A percentile compares a stretch with the other conserved stretches of the same genome.
Evolutionary conservation across 2,329 filamentous ascomycete species (phyloP).

Genomic region (Beauveria brongniartii): DNA sequence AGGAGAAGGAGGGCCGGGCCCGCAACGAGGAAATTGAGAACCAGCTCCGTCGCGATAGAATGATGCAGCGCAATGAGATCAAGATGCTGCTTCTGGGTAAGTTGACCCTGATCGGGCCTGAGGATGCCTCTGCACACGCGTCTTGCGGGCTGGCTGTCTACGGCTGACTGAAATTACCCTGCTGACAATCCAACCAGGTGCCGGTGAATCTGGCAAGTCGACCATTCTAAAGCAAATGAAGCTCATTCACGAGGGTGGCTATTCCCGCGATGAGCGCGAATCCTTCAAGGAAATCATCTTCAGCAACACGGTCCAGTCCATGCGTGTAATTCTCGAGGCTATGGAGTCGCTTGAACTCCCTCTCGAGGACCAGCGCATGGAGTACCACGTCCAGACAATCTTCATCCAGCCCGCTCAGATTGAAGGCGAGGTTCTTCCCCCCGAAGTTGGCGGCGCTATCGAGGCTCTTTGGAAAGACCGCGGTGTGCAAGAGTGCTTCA

Average conservation of each 20-base stretch:
- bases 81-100: slow-evolving; percentile 98
- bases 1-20: slow-evolving; percentile 99
- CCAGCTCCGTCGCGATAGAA: slow-evolving; percentile 95
- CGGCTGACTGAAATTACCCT: neutral
- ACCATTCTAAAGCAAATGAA: slow-evolving; percentile 99
- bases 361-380: slow-evolving; percentile 82
- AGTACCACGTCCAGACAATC: slow-evolving; percentile 96
- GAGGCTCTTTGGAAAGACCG: slow-evolving; percentile 88
- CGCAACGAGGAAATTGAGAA: slow-evolving; percentile 99
- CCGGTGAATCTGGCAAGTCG: slow-evolving; percentile 91
- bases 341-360: slow-evolving; percentile 69
- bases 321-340: slow-evolving; percentile 61
- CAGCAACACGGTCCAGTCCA: slow-evolving; percentile 62
- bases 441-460: slow-evolving; percentile 88
- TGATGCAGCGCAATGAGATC: slow-evolving; percentile 99
- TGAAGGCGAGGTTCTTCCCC: slow-evolving; percentile 87
- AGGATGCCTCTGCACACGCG: neutral
- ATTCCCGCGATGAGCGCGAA: slow-evolving; percentile 79
- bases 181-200: slow-evolving; percentile 35
- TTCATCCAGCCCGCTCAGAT: slow-evolving; percentile 98
- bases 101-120: slow-evolving; percentile 9
- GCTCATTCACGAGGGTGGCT: slow-evolving; percentile 97
- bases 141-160: neutral
- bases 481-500: slow-evolving; percentile 91
- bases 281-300: slow-evolving; percentile 66